Evolutionary conservation across 2,329 filamentous ascomycete species (phyloP), one percentile per base, ranked within the genome.

Genomic region (Epichloe glyceriae): DNA sequence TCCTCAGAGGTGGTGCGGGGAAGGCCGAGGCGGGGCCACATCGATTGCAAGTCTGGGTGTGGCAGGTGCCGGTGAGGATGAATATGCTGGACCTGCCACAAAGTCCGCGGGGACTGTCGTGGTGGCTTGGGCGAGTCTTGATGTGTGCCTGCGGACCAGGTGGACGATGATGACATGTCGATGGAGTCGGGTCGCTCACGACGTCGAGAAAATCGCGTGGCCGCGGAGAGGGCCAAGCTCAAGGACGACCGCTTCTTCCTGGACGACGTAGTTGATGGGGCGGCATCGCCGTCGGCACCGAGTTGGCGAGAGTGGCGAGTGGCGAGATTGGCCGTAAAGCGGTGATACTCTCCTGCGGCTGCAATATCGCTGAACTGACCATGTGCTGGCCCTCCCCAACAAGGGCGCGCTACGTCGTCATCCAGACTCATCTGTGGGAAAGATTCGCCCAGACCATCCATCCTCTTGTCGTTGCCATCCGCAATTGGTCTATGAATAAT

Each of bases 341-440:
- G 60, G 50, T 69, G 66, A 34, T 69, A 69, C 41, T 67, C 66
- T 42, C 60, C 61, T 2, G 65, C 61, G 4, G 61, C 60, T 46
- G 60, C 60, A 19, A 53, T 54, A 49, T 67, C 65, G 47, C 57
- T 62, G 19, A 65, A 63, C 40, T 64, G 60, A 43, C 55, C 60
- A 47, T 61, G 57, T 0, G 51, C 43, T 7, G 54, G 50, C n/a
- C 58, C 55, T 57, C 54, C 54, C 58, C 54, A 57, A 11, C 54
- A 57, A 12, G 51, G 46, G 10, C 41, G 51, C 20, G 51, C n/a
- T 3, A 19, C 15, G 22, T 49, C 50, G 6, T 55, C 52, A 11
- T 56, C 51, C 37, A 52, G 40, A 5, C 43, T 35, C 39, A 48
- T 35, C 5, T 48, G 17, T 3, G 22, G 14, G 26, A 49, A 45